phyloP scores from a whole-genome alignment of 768 basidiomycete genomes.

The Fistulinella prunicolor region DNA sequence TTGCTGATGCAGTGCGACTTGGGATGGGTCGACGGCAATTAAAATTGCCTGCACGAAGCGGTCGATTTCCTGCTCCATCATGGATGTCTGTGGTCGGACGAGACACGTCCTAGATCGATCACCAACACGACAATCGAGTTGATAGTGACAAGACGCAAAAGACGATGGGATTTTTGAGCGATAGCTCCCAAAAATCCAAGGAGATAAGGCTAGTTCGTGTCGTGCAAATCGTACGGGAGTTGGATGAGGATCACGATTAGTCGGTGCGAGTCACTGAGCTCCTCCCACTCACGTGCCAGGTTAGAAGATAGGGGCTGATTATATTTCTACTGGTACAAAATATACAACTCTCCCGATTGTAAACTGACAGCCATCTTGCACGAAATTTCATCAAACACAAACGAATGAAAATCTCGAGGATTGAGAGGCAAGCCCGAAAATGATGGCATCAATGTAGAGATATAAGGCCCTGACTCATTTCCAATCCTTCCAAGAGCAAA shows the following conservation, averaged over 20 bases:
- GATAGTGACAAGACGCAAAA: not conserved
- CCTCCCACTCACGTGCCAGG: conserved; percentile 25
- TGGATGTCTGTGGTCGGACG: conserved; percentile 15
- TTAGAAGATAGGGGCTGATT: conserved; percentile 19
- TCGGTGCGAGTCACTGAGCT: not conserved
- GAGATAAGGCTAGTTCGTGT: not conserved
- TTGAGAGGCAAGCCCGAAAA: conserved; percentile 52
- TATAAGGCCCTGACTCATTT: conserved; percentile 1
- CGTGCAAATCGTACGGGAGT: conserved; percentile 1
- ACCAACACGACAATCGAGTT: conserved; percentile 3
- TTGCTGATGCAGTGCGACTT: conserved; percentile 72
- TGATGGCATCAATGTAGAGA: conserved; percentile 40
- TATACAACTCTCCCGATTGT: conserved; percentile 51
- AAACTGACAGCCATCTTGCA: conserved; percentile 51
- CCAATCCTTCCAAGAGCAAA: conserved; percentile 35
- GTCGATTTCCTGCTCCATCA: conserved; percentile 74
- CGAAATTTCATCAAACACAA: conserved; percentile 56
- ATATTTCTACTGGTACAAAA: conserved; percentile 35
- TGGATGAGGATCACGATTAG: conserved; percentile 4
- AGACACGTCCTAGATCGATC: conserved; percentile 20
- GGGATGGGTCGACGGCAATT: conserved; percentile 81
- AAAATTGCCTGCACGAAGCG: conserved; percentile 81
- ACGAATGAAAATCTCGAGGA: conserved; percentile 40
- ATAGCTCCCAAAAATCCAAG: not conserved
- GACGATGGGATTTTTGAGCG: not conserved